Evolutionary conservation across 805 yeast species (phyloP), one percentile per base, ranked within the genome.

Genomic region (Ogataea henricii): DNA sequence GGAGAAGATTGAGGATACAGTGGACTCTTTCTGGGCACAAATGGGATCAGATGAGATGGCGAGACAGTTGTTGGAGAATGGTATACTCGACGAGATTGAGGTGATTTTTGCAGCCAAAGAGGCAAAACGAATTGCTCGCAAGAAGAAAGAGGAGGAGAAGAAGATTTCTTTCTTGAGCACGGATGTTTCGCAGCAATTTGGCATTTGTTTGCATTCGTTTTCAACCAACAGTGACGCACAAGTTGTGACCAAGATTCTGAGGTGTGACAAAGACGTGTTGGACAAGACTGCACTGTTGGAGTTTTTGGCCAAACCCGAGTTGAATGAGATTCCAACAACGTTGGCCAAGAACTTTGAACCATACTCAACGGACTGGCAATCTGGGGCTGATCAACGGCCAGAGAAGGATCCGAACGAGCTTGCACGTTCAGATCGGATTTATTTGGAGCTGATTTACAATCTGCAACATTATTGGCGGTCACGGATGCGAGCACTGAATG

Each of bases 131-230:
- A 64, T 78, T 43, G 70, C 73, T 1, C 63, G 75, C 17, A 72
- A 69, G 51, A 76, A 77, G 66, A 71, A 72, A 48, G 70, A 69
- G 14, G 78, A 74, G 42, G 71, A 70, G 34, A 73, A 75, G 35
- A 86, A 87, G 59, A 66, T 87, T 0, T 73, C 91, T 0, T 85
- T 85, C 52, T 73, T 94, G 43, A 79, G 96, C 1, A 75, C 95
- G 51, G 97, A 92, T 58, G 69, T 90, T 38, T 88, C 96, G 1
- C 99, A 94, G 63, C 97, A 89, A 58, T 90, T 94, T 71, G 96
- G 96, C 33, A 94, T 94, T 61, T 91, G 92, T 62, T 73, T 94
- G 44, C 98, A 94, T 63, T 76, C 82, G 70, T 89, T 82, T 67
- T 75, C 89, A 4, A 71, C 71, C 35, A 54, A 80, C 18, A 56